Evolutionary conservation across 2,329 filamentous ascomycete genomes (phyloP).

Genomic region (Falciphora oryzae): DNA sequence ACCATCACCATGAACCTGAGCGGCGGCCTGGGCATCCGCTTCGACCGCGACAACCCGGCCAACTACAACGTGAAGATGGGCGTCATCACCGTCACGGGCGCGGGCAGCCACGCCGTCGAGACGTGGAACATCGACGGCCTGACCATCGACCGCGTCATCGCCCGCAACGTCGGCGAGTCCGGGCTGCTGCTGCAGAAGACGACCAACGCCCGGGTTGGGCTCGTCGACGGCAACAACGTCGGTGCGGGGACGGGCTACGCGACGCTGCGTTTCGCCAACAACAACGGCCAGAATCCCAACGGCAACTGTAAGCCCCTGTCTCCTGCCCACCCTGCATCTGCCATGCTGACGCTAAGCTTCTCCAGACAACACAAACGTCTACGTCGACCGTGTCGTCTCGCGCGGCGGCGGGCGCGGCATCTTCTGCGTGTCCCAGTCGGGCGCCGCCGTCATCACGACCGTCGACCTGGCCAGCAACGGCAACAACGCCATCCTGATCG

Average conservation of each 20-base stretch:
- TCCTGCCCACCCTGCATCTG: too few species aligned
- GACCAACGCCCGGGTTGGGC: constrained; percentile 43
- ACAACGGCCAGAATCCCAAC: constrained; percentile 43
- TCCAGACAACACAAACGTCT: constrained; percentile 42
- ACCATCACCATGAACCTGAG: constrained; percentile 49
- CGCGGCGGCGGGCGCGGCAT: constrained; percentile 51
- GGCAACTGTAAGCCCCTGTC: constrained; percentile 29
- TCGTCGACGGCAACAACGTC: constrained; percentile 52
- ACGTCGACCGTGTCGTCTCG: constrained; percentile 46
- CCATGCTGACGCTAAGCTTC: too few species aligned
- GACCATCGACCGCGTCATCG: constrained; percentile 45
- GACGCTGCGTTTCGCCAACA: constrained; percentile 52
- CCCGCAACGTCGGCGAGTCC: constrained; percentile 48
- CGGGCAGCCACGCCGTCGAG: constrained; percentile 51
- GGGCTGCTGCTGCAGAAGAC: constrained; percentile 50
- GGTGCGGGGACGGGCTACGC: constrained; percentile 47
- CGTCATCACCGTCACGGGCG: constrained; percentile 43
- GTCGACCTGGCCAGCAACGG: constrained; percentile 47
- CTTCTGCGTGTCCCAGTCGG: constrained; percentile 52
- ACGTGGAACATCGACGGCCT: constrained; percentile 55
- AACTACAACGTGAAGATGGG: constrained; percentile 51
- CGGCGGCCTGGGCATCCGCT: constrained; percentile 50
- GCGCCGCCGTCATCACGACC: constrained; percentile 42
- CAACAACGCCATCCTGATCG: constrained; percentile 51
- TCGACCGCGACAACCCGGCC: constrained; percentile 47